Base-by-base conservation (phyloP, 768 basidiomycete species). In the Ramaria rubella region DNA sequence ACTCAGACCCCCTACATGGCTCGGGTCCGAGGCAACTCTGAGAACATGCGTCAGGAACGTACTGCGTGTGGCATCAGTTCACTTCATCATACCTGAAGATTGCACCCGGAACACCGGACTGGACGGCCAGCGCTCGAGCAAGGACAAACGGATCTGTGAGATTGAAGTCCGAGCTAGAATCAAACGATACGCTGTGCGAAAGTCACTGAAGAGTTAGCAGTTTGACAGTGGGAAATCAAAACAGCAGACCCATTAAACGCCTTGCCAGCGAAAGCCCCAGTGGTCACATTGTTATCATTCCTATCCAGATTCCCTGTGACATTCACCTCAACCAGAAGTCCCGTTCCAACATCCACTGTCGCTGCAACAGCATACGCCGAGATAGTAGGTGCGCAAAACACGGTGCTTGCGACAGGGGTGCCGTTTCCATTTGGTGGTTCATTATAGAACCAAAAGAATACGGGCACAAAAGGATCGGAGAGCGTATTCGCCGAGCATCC, bases 361-460 rank as follows among this genome's bases (percentile, higher is more conserved):
- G 76, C 78, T 7, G 60, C 62, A 23, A 84, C 75, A 54, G 73
- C 64, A 59, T 72, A 76, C 1, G 74, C 64, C 4, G 67, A 58
- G 46, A 87, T 76, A 2, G 65, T 70, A 3, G 85, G 84, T 11
- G 67, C 60, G 62, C 86, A 87, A 59, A 86, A 85, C 6, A 86
- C 74, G 3, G 75, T 74, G 52, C 73, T 71, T 1, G 75, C 78
- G 57, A 81, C 71, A 12, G 70, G 65, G 23, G 59, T 69, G 17
- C 66, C 61, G 48, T 64, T n/a, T 62, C 15, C 52, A 14, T 8
- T 42, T 27, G 23, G 53, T 57, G 43, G 31, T 14, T 8, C 27
- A 44, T 38, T 55, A 64, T 75, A 85, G 64, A 67, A 85, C 84
- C 85, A 87, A 62, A 86, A 87, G 70, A 86, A 76, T 42, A 86